Evolutionary conservation across 2,329 filamentous ascomycete species (phyloP), one percentile per base, ranked within the genome.

Genomic region (Rhynchosporium graminicola): DNA sequence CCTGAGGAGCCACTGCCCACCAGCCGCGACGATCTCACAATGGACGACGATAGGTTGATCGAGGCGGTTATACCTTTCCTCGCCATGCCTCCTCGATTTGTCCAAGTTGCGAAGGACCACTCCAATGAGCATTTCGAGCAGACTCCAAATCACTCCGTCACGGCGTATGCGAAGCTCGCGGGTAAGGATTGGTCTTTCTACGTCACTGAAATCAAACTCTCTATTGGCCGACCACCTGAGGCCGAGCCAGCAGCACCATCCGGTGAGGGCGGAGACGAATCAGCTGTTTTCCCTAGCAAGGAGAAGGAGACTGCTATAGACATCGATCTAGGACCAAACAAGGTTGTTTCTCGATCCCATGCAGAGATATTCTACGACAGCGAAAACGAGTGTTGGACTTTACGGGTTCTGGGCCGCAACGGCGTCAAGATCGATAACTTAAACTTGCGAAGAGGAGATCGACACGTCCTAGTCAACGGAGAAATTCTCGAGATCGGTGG

Each of bases 401-500:
- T 99, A 57, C 80, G 86, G 48, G 91, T 97, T 66, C 93, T 94
- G 73, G 95, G 95, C 26, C 89, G 95, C 69, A 99, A 99, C 74
- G 92, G 93, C 33, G 84, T 96, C 52, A 91, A 91, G 71, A 81
- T 98, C 28, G 91, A 99, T 74, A 91, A 91, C 64, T 78, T 79
- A 57, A 80, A 84, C 26, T 78, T 96, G 61, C 90, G 89, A 71
- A 82, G 87, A 57, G 88, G 89, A 12, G 75, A 78, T 36, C 79
- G 83, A 45, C 83, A 86, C 40, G 79, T 85, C 36, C 82, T 99
- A 31, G 85, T 86, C 47, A 97, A 93, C 71, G 95, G 95, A 62
- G 88, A 94, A 74, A 91, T 98, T 48, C 88, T 99, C 62, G 92
- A 97, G 73, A 91, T 98, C 72, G 90, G 89, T 70, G 91, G 91